These are phyloP conservation scores for Entomortierella lignicola DNA, from an alignment of 192 early-diverging fungal species.

Conservation along the genomic window DNA sequence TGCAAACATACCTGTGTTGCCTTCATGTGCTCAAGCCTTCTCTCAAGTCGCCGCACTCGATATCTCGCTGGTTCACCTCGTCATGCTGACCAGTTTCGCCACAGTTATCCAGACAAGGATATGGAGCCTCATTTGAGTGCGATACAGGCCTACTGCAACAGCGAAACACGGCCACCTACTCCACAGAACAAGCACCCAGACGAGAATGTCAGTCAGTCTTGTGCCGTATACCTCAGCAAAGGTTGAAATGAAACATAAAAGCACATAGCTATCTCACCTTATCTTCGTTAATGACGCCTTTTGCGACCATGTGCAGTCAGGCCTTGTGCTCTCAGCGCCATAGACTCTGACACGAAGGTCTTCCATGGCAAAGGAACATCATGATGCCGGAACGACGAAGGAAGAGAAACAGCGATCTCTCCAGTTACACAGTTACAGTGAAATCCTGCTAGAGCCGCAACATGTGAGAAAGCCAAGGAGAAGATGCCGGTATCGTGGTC, in stretches of 20 bases:
- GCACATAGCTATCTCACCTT: not conserved
- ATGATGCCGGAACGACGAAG: not conserved
- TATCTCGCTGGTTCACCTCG: not conserved
- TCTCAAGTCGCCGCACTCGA: not conserved
- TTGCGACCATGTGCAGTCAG: constrained; percentile 2
- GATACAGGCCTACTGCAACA: constrained; percentile 1
- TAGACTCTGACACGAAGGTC: not conserved
- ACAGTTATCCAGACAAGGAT: not conserved
- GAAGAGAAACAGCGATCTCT: constrained; percentile 3
- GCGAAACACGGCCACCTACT: not conserved
- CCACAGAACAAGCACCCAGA: not conserved
- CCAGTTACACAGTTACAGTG: not conserved
- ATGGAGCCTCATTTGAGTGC: not conserved
- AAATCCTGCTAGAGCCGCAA: constrained; percentile 4
- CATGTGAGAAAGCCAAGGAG: constrained; percentile 3
- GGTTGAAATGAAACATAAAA: not conserved
- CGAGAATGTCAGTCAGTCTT: constrained; percentile 1
- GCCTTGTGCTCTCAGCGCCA: constrained; percentile 1
- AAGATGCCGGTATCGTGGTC: constrained; percentile 1
- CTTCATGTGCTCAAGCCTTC: not conserved
- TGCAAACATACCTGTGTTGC: no score
- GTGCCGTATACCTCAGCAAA: not conserved
- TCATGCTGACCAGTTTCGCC: not conserved
- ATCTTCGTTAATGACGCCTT: constrained; percentile 3
- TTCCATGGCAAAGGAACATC: constrained; percentile 2